A percentile compares a stretch with the other conserved stretches of the same genome.
phyloP scores from a whole-genome alignment of 805 yeast genomes.

The Tetrapisispora namnaoensis region DNA sequence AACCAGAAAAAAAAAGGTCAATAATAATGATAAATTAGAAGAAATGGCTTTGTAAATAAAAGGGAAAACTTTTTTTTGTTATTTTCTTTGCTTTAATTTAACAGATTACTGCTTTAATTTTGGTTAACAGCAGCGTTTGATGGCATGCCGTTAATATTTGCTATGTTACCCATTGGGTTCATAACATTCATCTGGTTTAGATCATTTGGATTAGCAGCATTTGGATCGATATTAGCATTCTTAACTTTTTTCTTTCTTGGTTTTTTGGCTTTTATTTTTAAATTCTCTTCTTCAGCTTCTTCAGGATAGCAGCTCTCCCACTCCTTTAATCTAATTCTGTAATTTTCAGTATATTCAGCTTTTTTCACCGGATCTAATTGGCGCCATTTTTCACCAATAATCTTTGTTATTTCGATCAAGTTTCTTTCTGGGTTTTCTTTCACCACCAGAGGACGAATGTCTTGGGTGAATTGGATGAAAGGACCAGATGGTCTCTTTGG shows the following conservation, averaged over 20 bases:
- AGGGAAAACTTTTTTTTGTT: neutral
- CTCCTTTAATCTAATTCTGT: constrained; percentile 29
- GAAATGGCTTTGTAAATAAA: too few species aligned
- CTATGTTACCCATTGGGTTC: constrained; percentile 1
- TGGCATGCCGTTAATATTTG: constrained; percentile 2
- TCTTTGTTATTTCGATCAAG: constrained; percentile 28
- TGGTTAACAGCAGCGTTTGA: constrained; percentile 1
- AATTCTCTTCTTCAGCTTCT: constrained; percentile 11
- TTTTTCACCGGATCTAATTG: constrained; percentile 21
- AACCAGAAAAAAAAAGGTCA: neutral
- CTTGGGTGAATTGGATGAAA: constrained; percentile 26
- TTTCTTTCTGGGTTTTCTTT: constrained; percentile 28
- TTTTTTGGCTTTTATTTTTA: constrained; percentile 3
- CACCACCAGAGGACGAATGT: constrained; percentile 25
- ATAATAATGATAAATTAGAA: neutral
- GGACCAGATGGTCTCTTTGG: constrained; percentile 27
- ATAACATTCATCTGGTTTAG: constrained; percentile 2
- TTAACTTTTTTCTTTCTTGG: neutral
- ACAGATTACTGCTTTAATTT: too few species aligned
- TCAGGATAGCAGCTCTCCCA: constrained; percentile 32
- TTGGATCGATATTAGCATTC: constrained; percentile 1
- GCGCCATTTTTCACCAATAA: constrained; percentile 29
- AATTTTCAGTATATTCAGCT: constrained; percentile 27
- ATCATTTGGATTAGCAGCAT: constrained; percentile 2
- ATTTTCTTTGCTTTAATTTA: too few species aligned